phyloP scores from a whole-genome alignment of 495 filamentous ascomycete species.

The Diplogelasinospora grovesii region DNA sequence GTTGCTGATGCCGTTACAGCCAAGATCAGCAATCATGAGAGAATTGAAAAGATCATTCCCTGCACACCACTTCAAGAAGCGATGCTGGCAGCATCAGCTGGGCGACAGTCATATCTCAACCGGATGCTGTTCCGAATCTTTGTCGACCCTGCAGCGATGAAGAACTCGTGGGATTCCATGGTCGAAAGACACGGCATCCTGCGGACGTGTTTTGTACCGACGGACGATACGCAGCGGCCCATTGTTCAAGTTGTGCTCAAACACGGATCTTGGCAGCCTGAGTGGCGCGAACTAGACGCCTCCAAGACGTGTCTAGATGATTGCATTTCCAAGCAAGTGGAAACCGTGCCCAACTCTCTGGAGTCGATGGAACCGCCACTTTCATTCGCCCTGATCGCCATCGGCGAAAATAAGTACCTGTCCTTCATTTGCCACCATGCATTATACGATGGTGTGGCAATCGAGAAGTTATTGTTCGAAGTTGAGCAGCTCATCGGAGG shows the following conservation, averaged over 20 bases:
- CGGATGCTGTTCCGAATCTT: conserved; percentile 34
- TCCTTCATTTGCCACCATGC: conserved; percentile 69
- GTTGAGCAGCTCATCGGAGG: conserved; percentile 48
- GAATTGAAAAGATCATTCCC: conserved; percentile 53
- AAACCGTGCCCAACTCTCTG: conserved; percentile 21
- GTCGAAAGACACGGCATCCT: conserved; percentile 55
- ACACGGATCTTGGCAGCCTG: conserved; percentile 15
- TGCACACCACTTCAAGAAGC: conserved; percentile 79
- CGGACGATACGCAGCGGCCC: conserved; percentile 40
- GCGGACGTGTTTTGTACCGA: conserved; percentile 55
- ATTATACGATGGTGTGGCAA: conserved; percentile 70
- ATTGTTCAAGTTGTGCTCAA: conserved; percentile 54
- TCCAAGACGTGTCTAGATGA: conserved; percentile 14
- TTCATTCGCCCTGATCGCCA: conserved; percentile 26
- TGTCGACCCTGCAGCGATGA: conserved; percentile 17
- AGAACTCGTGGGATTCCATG: conserved; percentile 44
- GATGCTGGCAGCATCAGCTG: conserved; percentile 57
- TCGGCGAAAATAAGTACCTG: conserved; percentile 29
- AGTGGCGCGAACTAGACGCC: conserved; percentile 26
- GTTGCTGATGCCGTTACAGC: conserved; percentile 27
- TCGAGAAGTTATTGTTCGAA: conserved; percentile 58
- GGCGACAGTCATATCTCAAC: conserved; percentile 34
- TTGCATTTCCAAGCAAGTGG: conserved; percentile 17
- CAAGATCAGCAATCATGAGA: conserved; percentile 26
- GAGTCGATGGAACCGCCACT: conserved; percentile 30